Evolutionary conservation across 345 rosid species (phyloP).

Genomic region (Eutrema yunnanense): DNA sequence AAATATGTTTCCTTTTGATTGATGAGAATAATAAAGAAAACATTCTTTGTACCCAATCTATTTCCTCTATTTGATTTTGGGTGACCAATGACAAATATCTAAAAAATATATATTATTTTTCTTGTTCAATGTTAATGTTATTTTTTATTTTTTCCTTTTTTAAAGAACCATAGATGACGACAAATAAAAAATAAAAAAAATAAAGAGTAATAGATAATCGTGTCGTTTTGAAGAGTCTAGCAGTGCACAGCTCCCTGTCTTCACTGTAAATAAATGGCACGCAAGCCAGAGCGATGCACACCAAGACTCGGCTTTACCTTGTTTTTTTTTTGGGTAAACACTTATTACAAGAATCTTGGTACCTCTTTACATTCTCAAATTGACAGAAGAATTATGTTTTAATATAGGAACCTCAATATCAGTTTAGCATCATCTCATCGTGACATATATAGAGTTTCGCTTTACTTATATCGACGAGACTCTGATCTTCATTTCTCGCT

Average conservation of each 20-base stretch:
- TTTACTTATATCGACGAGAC: too few relatives aligned
- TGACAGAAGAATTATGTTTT: not conserved
- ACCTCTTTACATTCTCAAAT: not conserved
- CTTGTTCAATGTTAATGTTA: too few relatives aligned
- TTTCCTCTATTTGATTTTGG: not conserved
- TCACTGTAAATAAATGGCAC: not conserved
- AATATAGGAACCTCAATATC: not conserved
- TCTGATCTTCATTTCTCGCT: too few relatives aligned
- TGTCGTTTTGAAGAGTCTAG: constrained; percentile 4
- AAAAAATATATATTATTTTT: too few relatives aligned
- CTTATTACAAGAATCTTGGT: not conserved
- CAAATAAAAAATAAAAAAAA: too few relatives aligned
- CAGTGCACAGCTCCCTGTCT: not conserved
- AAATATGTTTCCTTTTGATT: not conserved
- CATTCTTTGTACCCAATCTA: not conserved
- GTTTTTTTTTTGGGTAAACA: not conserved
- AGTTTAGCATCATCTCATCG: not conserved
- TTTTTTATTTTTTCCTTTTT: too few relatives aligned
- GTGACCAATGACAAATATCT: not conserved
- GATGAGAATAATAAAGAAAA: not conserved
- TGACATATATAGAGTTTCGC: too few relatives aligned
- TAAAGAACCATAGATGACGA: too few relatives aligned
- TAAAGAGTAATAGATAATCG: not conserved
- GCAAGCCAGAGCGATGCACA: not conserved
- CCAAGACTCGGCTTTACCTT: not conserved